phyloP scores from a whole-genome alignment of 768 basidiomycete species.

The Hypsizygus marmoreus region DNA sequence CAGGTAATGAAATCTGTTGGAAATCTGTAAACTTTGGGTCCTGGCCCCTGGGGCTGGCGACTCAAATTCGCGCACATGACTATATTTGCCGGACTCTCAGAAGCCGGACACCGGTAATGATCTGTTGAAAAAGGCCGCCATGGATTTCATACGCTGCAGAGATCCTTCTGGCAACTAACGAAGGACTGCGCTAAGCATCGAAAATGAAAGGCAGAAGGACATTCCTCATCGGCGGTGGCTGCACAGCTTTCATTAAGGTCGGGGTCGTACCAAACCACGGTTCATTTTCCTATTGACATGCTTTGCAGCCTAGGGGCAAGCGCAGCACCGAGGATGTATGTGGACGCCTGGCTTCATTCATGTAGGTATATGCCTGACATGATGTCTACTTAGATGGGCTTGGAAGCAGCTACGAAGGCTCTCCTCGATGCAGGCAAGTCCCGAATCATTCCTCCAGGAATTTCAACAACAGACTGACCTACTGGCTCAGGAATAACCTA shows the following conservation, averaged over 20 bases:
- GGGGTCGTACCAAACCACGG: slow-evolving; percentile 11
- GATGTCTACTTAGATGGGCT: slow-evolving; percentile 61
- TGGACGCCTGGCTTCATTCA: slow-evolving; percentile 3
- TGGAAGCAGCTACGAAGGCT: slow-evolving; percentile 87
- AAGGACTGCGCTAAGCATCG: no score
- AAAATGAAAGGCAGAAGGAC: slow-evolving; percentile 47
- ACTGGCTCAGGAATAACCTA: slow-evolving; percentile 70
- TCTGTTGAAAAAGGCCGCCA: no score
- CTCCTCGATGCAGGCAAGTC: slow-evolving; percentile 75
- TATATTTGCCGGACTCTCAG: no score
- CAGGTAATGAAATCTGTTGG: no score
- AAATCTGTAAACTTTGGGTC: no score
- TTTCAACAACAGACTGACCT: not conserved
- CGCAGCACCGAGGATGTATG: slow-evolving; percentile 74
- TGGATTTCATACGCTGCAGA: no score
- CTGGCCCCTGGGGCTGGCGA: no score
- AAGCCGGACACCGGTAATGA: no score
- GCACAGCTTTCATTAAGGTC: slow-evolving; percentile 80
- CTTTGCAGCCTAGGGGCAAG: slow-evolving; percentile 58
- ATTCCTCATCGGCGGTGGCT: slow-evolving; percentile 74
- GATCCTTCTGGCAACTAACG: no score
- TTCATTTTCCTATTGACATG: slow-evolving; percentile 4
- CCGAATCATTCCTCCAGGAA: not conserved
- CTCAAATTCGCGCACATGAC: no score
- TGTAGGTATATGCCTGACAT: not conserved